phyloP scores from a whole-genome alignment of 768 basidiomycete genomes.

The Lactarius indigo region DNA sequence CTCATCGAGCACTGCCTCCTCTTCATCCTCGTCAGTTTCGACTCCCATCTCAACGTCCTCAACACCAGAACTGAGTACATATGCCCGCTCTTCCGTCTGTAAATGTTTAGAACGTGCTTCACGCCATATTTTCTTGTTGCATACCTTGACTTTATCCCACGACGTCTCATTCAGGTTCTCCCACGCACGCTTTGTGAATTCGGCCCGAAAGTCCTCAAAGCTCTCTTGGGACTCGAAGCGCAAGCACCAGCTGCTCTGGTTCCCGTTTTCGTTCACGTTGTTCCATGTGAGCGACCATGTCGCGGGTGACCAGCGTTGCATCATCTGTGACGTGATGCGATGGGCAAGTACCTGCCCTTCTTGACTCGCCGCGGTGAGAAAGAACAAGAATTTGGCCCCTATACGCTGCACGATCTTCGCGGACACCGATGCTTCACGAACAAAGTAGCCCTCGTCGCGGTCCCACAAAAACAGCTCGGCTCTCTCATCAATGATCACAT shows the following conservation, averaged over 20 bases:
- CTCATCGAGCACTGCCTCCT: conserved; percentile 70
- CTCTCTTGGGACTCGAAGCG: conserved; percentile 55
- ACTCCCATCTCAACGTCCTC: conserved; percentile 85
- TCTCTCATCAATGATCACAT: conserved; percentile 38
- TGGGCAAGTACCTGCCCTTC: conserved; percentile 56
- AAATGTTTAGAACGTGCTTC: conserved; percentile 35
- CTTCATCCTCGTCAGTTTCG: conserved; percentile 71
- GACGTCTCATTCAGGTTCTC: conserved; percentile 68
- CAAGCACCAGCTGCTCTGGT: conserved; percentile 78
- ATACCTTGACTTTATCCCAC: conserved; percentile 80
- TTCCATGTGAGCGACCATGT: conserved; percentile 88
- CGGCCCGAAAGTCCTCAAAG: conserved; percentile 56
- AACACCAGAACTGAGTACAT: conserved; percentile 67
- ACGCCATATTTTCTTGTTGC: conserved; percentile 14
- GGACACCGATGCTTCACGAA: conserved; percentile 40
- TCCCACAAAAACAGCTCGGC: conserved; percentile 67
- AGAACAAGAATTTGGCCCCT: conserved; percentile 50
- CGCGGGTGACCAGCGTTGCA: conserved; percentile 59
- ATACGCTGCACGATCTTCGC: conserved; percentile 51
- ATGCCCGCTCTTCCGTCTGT: conserved; percentile 73
- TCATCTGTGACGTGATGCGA: conserved; percentile 63
- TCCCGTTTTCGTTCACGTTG: conserved; percentile 50
- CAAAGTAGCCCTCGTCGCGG: conserved; percentile 44
- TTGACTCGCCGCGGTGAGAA: conserved; percentile 51
- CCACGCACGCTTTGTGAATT: conserved; percentile 73